A percentile compares a stretch with the other conserved stretches of the same genome.
phyloP scores from a whole-genome alignment of 164 flowering plant genomes.

The Warburgia ugandensis region DNA sequence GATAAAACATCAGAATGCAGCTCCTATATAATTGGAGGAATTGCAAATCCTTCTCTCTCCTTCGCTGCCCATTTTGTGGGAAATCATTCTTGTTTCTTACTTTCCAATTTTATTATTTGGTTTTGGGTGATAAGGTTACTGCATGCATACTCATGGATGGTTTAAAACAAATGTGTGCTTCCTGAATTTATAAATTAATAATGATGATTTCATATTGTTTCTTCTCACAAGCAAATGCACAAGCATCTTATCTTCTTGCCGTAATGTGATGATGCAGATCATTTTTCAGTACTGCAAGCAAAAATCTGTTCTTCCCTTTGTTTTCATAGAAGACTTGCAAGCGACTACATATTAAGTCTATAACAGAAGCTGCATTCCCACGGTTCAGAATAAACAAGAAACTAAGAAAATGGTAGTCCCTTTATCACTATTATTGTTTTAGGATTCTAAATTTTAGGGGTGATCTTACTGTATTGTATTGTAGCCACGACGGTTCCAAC shows the following conservation, averaged over 20 bases:
- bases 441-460: background rate
- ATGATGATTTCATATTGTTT: background rate
- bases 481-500: too few relatives aligned
- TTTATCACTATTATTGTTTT: background rate
- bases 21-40: background rate
- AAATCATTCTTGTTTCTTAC: too few relatives aligned
- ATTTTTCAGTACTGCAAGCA: conserved; percentile 13
- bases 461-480: background rate
- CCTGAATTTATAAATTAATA: background rate
- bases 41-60: background rate
- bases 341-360: conserved; percentile 42
- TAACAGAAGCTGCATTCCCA: conserved; percentile 49
- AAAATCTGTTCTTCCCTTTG: conserved; percentile 19
- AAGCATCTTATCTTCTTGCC: background rate
- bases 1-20: background rate
- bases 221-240: too few relatives aligned
- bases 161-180: background rate
- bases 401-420: conserved; percentile 20
- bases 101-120: background rate
- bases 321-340: conserved; percentile 47
- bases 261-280: conserved; percentile 22
- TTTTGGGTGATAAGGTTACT: background rate
- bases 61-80: background rate
- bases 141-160: too few relatives aligned
- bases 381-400: conserved; percentile 13